Evolutionary conservation across 768 basidiomycete genomes (phyloP), one percentile per base, ranked within the genome.

Genomic region (Agaricus blazei): DNA sequence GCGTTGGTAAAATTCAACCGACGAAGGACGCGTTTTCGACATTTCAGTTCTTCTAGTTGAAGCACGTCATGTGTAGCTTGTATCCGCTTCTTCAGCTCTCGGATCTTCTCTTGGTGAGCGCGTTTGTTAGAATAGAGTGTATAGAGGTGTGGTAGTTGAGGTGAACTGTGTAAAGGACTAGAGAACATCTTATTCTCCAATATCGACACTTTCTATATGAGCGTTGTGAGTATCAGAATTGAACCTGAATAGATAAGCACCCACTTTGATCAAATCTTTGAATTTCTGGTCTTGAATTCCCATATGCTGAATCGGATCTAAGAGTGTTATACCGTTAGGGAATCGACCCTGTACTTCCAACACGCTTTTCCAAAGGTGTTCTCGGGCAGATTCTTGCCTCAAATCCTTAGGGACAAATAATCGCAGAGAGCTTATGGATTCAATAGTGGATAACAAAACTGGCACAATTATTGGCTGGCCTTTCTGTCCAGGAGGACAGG

Each of bases 301-400:
- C 93, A 98, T 94, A 66, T 98, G 93, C 64, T 90, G 79, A 28
- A 98, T 75, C 0, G 97, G 97, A 66, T 98, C 97, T 9, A 99
- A 76, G 7, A 95, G 71, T 0, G 89, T 74, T 53, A 98, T 83
- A 1, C 93, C 94, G 45, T 92, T 82, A 0, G 93, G 90, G 72
- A 94, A 94, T 48, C 95, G 81, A 54, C 86, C 80, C 57, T 94
- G 86, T n/a, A 97, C 91, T 67, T 98, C 96, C 31, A 86, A 67
- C 14, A 98, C 83, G 58, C 88, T 90, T 75, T 94, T 95, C 87
- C 91, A 94, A 1, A 83, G 82, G 2, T 88, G 92, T 59, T 92
- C 89, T 36, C 94, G 78, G 6, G 87, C 83, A 37, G 78, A 76
- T 28, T 87, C 80, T 48, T 82, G 80, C 27, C 94, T 82, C 44